These are phyloP conservation scores for Agapanthus africanus DNA, from an alignment of 106 monocot genomes.

Conservation along the genomic window DNA sequence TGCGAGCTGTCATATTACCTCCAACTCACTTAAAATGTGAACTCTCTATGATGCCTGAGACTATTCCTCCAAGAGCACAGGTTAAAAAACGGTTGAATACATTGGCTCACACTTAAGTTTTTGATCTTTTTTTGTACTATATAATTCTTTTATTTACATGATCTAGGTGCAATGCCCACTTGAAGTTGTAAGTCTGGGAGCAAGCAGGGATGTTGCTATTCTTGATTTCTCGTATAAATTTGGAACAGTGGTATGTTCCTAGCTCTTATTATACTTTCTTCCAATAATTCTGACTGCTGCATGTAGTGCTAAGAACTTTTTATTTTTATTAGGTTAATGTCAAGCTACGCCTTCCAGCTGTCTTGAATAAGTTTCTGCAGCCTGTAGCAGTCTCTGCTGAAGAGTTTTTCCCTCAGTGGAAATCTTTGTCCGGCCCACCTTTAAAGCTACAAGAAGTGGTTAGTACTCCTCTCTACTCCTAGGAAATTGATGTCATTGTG, in stretches of 20 bases:
- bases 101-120: neutral
- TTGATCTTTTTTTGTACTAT: neutral
- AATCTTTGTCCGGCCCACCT: constrained; percentile 77
- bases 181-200: constrained; percentile 79
- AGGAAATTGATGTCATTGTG: neutral
- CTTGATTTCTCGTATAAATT: constrained; percentile 92
- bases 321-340: constrained; percentile 57
- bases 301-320: neutral
- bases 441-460: constrained; percentile 99
- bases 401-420: constrained; percentile 96
- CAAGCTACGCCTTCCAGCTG: constrained; percentile 77
- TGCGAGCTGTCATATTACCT: constrained; percentile 68
- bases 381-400: constrained; percentile 66
- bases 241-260: constrained; percentile 39
- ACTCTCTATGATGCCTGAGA: constrained; percentile 78
- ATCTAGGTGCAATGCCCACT: constrained; percentile 93
- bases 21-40: constrained; percentile 82
- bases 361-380: constrained; percentile 86
- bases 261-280: neutral
- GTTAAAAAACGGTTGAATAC: constrained; percentile 17
- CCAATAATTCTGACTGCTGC: neutral
- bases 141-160: constrained; percentile 5
- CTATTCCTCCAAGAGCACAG: constrained; percentile 99
- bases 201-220: constrained; percentile 88
- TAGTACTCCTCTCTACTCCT: constrained; percentile 1